phyloP scores from a whole-genome alignment of 192 early-diverging fungal species.

The Backusella tarrabulga region DNA sequence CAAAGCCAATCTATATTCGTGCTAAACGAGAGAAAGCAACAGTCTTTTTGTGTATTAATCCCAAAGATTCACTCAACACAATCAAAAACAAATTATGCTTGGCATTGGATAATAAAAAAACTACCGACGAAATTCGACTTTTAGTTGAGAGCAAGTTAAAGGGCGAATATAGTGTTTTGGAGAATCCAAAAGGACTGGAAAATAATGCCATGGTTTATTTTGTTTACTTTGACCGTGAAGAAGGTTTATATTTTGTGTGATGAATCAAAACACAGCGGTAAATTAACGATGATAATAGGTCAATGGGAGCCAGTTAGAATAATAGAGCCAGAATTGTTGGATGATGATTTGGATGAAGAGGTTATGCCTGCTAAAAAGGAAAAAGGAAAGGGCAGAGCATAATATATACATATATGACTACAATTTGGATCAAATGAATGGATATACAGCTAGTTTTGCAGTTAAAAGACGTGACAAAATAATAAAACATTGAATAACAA shows the following conservation, averaged over 20 bases:
- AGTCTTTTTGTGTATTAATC: conserved; percentile 3
- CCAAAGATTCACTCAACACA: not conserved
- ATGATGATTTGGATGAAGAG: conserved; percentile 10
- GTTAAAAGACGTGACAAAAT: no score
- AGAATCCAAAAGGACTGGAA: not conserved
- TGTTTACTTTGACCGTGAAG: conserved; percentile 4
- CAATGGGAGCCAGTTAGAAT: conserved; percentile 13
- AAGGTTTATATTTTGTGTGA: not conserved
- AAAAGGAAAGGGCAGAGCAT: conserved; percentile 12
- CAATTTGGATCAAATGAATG: not conserved
- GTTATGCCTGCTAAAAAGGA: not conserved
- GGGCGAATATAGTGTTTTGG: not conserved
- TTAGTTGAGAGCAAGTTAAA: not conserved
- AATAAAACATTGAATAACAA: no score
- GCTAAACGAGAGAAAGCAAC: conserved; percentile 1
- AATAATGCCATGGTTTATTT: conserved; percentile 9
- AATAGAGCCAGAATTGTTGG: conserved; percentile 13
- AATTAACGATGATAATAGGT: not conserved
- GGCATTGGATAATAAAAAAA: not conserved
- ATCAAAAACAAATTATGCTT: conserved; percentile 14
- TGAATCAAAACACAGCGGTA: no score
- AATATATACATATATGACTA: not conserved
- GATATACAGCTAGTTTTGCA: no score
- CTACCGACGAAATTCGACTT: conserved; percentile 3
- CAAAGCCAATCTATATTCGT: conserved; percentile 12